phyloP scores from a whole-genome alignment of 306 rosid genomes.

The Prunus campanulata region DNA sequence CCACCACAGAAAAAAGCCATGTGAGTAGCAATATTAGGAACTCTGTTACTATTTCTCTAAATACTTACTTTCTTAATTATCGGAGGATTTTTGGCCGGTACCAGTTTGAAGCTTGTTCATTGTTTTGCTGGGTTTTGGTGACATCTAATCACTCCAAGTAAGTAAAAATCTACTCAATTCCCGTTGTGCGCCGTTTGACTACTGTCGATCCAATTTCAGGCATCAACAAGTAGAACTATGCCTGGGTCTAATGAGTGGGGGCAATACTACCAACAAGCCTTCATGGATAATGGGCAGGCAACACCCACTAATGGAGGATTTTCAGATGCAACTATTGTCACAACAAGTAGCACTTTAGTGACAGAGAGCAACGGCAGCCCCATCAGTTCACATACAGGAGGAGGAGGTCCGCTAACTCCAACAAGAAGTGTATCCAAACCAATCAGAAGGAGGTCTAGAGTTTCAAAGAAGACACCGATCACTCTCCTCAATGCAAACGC shows the following conservation, averaged over 20 bases:
- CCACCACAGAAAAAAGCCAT: not conserved
- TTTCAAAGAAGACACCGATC: conserved; percentile 64
- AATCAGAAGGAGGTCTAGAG: conserved; percentile 53
- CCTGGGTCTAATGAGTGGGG: conserved; percentile 37
- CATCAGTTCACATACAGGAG: not conserved
- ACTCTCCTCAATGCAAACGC: conserved; percentile 70
- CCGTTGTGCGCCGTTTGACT: not conserved
- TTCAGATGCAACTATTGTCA: not conserved
- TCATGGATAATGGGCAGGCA: not conserved
- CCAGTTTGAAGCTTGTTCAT: not conserved
- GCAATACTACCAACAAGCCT: conserved; percentile 37
- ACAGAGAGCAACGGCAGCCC: conserved; percentile 22
- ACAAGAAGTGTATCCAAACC: conserved; percentile 40
- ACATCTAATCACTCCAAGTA: not conserved
- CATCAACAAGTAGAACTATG: not conserved
- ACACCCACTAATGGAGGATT: not conserved
- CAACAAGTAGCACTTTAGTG: not conserved
- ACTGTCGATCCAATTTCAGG: not conserved
- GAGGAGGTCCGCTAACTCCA: conserved; percentile 24
- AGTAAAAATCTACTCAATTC: not conserved
- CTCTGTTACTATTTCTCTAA: not conserved
- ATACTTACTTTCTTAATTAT: not conserved
- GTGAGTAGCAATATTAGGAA: not conserved
- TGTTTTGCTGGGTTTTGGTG: not conserved
- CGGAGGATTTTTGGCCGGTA: not conserved